These are phyloP conservation scores for Pelargonium nanum DNA, from an alignment of 345 rosid species.

Conservation along the genomic window DNA sequence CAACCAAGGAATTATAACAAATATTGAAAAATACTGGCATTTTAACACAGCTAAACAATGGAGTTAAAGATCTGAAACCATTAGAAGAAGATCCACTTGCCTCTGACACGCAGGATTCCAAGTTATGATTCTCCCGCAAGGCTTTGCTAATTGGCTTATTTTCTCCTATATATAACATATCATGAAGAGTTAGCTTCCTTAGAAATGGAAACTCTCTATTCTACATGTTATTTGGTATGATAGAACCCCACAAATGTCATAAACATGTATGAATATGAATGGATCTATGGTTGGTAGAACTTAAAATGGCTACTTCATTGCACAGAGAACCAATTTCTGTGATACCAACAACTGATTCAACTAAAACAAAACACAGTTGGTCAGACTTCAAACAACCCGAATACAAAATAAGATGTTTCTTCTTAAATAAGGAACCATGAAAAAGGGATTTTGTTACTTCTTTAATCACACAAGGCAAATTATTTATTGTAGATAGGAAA, in stretches of 20 bases:
- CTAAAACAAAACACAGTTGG: background rate
- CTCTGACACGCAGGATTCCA: constrained; percentile 24
- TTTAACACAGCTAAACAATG: background rate
- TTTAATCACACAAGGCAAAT: background rate
- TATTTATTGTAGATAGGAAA: too few relatives aligned
- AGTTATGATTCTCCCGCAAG: constrained; percentile 21
- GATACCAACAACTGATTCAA: background rate
- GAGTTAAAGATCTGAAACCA: constrained; percentile 3
- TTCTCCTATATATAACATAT: constrained; percentile 16
- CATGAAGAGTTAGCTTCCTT: background rate
- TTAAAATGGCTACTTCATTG: background rate
- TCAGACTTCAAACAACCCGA: background rate
- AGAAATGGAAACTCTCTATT: background rate
- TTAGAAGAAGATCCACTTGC: constrained; percentile 26
- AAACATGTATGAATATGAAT: background rate
- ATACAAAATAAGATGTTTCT: background rate
- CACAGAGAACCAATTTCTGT: background rate
- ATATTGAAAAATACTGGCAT: background rate
- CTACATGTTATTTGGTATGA: background rate
- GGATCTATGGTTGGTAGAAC: background rate
- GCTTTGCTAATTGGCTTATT: constrained; percentile 22
- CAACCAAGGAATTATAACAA: constrained; percentile 10
- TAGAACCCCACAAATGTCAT: background rate
- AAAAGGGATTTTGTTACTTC: background rate
- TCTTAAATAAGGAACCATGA: background rate